Percentiles rank a stretch among this genome's conserved stretches.
These are phyloP conservation scores for Cunninghamia lanceolata DNA, from an alignment of 75 land plant genomes.

Conservation along the genomic window DNA sequence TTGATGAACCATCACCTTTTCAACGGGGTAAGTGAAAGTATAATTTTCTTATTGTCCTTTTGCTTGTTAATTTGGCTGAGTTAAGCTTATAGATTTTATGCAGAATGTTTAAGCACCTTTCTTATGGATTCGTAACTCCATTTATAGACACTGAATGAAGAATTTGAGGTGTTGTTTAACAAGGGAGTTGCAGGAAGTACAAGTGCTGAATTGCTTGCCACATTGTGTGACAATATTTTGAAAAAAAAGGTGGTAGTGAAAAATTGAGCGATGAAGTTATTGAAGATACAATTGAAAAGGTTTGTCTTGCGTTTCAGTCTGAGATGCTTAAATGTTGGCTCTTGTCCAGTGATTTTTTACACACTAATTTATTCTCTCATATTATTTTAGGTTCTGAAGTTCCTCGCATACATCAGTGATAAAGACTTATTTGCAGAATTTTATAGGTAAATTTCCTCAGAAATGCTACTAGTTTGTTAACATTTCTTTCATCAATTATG, in stretches of 20 bases:
- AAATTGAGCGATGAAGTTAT: conserved; percentile 96
- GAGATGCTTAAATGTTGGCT: not conserved
- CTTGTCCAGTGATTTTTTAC: not conserved
- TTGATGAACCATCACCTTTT: conserved; percentile 88
- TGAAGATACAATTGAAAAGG: conserved; percentile 97
- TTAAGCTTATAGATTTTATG: not conserved
- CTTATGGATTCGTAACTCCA: not conserved
- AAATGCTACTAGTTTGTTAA: not conserved
- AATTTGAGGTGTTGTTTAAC: conserved; percentile 94
- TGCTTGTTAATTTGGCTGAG: not conserved
- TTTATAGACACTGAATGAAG: conserved; percentile 85
- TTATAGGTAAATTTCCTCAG: conserved; percentile 52
- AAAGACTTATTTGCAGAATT: conserved; percentile 97
- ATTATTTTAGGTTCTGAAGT: conserved; percentile 77
- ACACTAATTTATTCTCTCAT: not conserved
- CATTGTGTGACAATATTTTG: conserved; percentile 92
- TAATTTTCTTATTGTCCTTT: not conserved
- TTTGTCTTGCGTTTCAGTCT: conserved; percentile 13
- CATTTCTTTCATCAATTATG: not conserved
- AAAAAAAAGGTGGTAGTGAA: conserved; percentile 98
- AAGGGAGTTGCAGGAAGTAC: conserved; percentile 94
- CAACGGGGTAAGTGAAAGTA: conserved; percentile 68
- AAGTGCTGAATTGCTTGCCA: conserved; percentile 90
- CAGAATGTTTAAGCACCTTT: not conserved
- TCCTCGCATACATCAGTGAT: conserved; percentile 94